Conservation (phyloP, 1,139 yeast genomes). For the Pichia sp. region DNA sequence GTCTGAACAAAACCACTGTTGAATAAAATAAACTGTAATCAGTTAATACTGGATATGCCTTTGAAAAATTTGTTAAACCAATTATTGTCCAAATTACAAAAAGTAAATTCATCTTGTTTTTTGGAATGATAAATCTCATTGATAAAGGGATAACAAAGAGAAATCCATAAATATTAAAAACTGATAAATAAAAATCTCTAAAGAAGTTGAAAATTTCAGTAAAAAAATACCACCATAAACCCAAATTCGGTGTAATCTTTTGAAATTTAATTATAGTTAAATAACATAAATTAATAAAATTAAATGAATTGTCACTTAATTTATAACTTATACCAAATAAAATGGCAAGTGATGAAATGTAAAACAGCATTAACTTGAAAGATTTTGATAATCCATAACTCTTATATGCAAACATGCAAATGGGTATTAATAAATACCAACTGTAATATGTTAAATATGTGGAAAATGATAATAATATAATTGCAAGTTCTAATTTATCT, state of each 20-base stretch:
- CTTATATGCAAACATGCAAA: slow-evolving; percentile 28
- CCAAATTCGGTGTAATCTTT: slow-evolving; percentile 78
- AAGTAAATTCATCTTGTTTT: slow-evolving; percentile 34
- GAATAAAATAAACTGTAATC: slow-evolving; percentile 62
- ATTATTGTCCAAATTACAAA: slow-evolving; percentile 58
- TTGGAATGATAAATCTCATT: slow-evolving; percentile 43
- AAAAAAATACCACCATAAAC: slow-evolving; percentile 98
- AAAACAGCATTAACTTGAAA: slow-evolving; percentile 13
- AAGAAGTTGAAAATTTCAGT: slow-evolving; percentile 92
- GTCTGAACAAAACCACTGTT: slow-evolving; percentile 25
- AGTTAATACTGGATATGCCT: slow-evolving; percentile 84
- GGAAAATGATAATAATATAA: slow-evolving; percentile 55
- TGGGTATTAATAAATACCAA: slow-evolving; percentile 49
- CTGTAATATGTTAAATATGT: slow-evolving; percentile 62
- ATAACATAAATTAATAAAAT: slow-evolving; percentile 57
- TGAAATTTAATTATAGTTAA: slow-evolving; percentile 54
- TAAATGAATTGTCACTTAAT: slow-evolving; percentile 37
- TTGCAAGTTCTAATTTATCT: slow-evolving; percentile 39
- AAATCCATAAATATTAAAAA: slow-evolving; percentile 72
- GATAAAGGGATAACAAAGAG: slow-evolving; percentile 71
- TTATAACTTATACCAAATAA: slow-evolving; percentile 38
- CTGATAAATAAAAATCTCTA: slow-evolving; percentile 73
- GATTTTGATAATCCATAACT: slow-evolving; percentile 1
- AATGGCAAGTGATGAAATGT: slow-evolving; percentile 22
- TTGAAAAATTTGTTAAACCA: slow-evolving; percentile 67